Evolutionary conservation across 2,329 filamentous ascomycete species (phyloP).

Genomic region (Penicillium sp.): DNA sequence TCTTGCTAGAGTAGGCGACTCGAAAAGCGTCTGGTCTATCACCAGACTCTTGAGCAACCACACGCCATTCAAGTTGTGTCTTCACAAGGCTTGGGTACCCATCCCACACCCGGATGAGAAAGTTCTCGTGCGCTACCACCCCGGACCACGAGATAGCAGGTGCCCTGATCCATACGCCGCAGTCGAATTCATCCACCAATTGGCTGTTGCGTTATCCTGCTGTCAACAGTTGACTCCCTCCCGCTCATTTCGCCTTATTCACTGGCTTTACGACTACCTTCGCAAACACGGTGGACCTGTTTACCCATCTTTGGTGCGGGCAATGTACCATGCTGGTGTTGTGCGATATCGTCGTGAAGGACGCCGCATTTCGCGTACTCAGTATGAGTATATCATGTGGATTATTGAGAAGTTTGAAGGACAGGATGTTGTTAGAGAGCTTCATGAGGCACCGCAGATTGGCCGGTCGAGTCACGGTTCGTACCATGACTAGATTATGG

Average conservation of each 20-base stretch:
- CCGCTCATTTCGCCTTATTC: conserved; percentile 48
- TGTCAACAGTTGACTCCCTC: conserved; percentile 38
- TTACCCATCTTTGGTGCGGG: conserved; percentile 45
- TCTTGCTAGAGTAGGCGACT: conserved; percentile 32
- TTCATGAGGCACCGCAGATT: conserved; percentile 23
- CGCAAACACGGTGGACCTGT: conserved; percentile 44
- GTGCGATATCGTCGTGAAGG: conserved; percentile 43
- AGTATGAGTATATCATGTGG: conserved; percentile 47
- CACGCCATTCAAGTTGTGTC: conserved; percentile 39
- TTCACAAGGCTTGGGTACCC: conserved; percentile 33
- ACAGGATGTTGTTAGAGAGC: conserved; percentile 36
- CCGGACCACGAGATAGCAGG: conserved; percentile 16
- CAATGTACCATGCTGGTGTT: conserved; percentile 53
- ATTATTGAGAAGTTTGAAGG: conserved; percentile 48
- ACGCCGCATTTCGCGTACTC: conserved; percentile 31
- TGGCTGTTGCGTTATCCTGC: conserved; percentile 47
- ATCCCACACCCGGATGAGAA: conserved; percentile 25
- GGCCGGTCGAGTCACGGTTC: conserved; percentile 2
- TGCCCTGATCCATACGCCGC: conserved; percentile 37
- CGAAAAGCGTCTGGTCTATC: conserved; percentile 28
- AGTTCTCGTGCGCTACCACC: conserved; percentile 28
- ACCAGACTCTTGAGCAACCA: conserved; percentile 38
- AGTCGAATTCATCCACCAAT: conserved; percentile 45
- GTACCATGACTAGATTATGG: background rate
- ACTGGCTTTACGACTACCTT: conserved; percentile 50